A percentile compares a stretch with the other conserved stretches of the same genome.
These are phyloP conservation scores for Tephrocybe sp. DNA, from an alignment of 768 basidiomycete species.

Conservation along the genomic window DNA sequence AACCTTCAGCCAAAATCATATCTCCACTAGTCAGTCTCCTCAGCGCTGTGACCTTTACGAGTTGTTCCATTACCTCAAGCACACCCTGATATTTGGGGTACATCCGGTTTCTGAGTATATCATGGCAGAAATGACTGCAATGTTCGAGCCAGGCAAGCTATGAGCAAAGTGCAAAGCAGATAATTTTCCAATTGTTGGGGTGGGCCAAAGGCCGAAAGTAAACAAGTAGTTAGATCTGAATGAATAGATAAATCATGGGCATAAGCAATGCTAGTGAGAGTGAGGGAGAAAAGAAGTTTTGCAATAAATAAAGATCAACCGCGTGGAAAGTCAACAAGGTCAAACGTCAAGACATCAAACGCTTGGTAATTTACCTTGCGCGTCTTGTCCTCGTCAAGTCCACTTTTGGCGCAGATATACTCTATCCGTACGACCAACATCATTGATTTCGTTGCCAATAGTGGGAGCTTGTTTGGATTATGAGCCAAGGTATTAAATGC, in stretches of 20 bases:
- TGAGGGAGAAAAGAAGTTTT: too few species aligned
- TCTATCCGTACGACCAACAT: not conserved
- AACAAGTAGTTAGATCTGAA: not conserved
- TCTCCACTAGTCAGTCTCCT: constrained; percentile 63
- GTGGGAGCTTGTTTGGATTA: constrained; percentile 16
- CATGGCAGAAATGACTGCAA: not conserved
- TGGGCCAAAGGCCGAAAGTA: not conserved
- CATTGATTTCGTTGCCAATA: not conserved
- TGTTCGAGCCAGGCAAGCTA: constrained; percentile 46
- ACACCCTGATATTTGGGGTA: constrained; percentile 78
- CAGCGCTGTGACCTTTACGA: constrained; percentile 71
- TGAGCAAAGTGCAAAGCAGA: constrained; percentile 50
- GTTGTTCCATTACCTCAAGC: constrained; percentile 81
- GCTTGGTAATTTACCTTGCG: constrained; percentile 26
- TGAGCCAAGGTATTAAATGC: constrained; percentile 54
- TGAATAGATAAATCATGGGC: too few species aligned
- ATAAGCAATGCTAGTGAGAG: not conserved
- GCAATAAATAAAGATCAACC: constrained; percentile 14
- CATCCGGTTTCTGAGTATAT: constrained; percentile 26
- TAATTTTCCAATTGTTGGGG: constrained; percentile 33
- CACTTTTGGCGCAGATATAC: not conserved
- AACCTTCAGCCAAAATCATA: constrained; percentile 59
- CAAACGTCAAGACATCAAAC: too few species aligned
- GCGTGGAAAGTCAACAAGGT: constrained; percentile 23
- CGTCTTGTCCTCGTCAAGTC: not conserved